Conservation (phyloP, 805 yeast genomes). For the Saturnispora zaruensis region DNA sequence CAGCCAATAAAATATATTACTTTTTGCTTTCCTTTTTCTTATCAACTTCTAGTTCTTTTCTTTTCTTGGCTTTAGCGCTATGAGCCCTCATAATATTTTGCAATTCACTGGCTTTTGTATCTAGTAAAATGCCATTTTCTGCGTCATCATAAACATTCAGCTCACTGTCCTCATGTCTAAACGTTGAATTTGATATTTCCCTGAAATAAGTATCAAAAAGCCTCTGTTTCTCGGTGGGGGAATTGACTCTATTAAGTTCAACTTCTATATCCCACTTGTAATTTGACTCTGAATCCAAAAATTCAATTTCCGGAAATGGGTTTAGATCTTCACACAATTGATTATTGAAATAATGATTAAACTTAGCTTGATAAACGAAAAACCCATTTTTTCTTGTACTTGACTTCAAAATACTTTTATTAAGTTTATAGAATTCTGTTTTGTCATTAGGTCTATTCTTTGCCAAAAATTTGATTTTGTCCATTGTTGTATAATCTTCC, state of each 20-base stretch:
- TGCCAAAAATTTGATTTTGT: slow-evolving; percentile 18
- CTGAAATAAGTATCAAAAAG: slow-evolving; percentile 11
- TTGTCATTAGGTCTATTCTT: slow-evolving; percentile 12
- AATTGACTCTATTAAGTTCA: slow-evolving; percentile 16
- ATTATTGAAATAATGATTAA: slow-evolving; percentile 32
- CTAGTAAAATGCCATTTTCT: slow-evolving; percentile 14
- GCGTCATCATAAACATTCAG: slow-evolving; percentile 11
- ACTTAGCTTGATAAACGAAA: slow-evolving; percentile 32
- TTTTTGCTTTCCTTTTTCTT: background rate
- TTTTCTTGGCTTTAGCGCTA: slow-evolving; percentile 25
- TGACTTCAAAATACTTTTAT: slow-evolving; percentile 13
- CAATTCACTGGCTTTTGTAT: slow-evolving; percentile 16
- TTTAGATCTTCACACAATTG: slow-evolving; percentile 15
- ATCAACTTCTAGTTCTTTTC: slow-evolving; percentile 7
- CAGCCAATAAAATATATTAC: no score
- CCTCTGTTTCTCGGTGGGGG: slow-evolving; percentile 9
- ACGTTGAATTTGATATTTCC: slow-evolving; percentile 12
- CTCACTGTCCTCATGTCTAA: slow-evolving; percentile 7
- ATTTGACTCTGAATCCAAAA: slow-evolving; percentile 14
- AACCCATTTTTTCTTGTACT: slow-evolving; percentile 13
- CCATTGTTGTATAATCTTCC: slow-evolving; percentile 14
- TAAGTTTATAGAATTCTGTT: slow-evolving; percentile 15
- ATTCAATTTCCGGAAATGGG: slow-evolving; percentile 26
- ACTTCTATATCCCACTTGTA: slow-evolving; percentile 25
- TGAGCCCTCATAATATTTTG: slow-evolving; percentile 28